These are phyloP conservation scores for Trypethelium eluteriae DNA, from an alignment of 495 filamentous ascomycete genomes.

Conservation along the genomic window DNA sequence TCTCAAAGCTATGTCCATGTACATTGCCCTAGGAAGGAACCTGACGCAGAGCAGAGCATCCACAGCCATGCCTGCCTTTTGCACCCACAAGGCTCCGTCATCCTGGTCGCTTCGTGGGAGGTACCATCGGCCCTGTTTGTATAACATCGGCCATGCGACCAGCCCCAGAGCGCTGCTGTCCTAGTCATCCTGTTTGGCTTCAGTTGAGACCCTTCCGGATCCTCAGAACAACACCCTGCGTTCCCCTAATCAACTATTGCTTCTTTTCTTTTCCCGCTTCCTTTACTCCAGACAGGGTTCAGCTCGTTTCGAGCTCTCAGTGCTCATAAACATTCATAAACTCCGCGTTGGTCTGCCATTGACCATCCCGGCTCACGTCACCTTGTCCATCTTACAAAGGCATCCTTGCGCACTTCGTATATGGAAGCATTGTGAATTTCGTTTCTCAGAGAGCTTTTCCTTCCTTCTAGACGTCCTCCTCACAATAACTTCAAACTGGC, in stretches of 20 bases:
- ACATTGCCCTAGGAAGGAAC: slow-evolving; percentile 7
- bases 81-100: slow-evolving; percentile 8
- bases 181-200: slow-evolving; percentile 4
- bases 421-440: background rate
- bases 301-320: background rate
- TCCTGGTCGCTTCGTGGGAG: slow-evolving; percentile 10
- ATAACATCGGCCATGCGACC: slow-evolving; percentile 7
- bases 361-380: background rate
- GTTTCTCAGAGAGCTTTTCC: background rate
- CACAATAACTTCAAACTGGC: slow-evolving; percentile 17
- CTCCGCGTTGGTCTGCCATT: background rate
- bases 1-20: slow-evolving; percentile 12
- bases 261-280: slow-evolving; percentile 3
- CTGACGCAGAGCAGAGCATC: slow-evolving; percentile 7
- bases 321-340: background rate
- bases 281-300: background rate
- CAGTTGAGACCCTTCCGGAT: slow-evolving; percentile 10
- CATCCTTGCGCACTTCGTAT: background rate
- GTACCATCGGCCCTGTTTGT: background rate
- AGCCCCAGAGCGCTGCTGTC: background rate
- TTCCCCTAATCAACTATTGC: background rate
- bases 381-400: background rate
- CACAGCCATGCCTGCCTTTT: slow-evolving; percentile 1
- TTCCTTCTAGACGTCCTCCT: background rate
- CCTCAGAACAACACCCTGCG: slow-evolving; percentile 1